Base-by-base conservation (phyloP, 441 rosid genomes). In the Erodium chrysanthum region DNA sequence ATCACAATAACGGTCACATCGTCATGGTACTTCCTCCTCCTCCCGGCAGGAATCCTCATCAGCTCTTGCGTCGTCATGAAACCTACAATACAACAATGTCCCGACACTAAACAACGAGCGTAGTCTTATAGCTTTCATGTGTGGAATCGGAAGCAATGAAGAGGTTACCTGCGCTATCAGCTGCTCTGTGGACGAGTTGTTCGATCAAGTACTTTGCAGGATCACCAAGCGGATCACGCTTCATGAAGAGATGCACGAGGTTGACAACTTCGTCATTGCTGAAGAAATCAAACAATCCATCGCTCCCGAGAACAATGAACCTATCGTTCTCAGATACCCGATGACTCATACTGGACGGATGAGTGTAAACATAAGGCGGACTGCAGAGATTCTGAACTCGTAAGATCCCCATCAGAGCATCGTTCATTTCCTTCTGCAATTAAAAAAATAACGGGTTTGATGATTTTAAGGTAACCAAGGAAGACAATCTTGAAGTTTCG, bases 11-110 rank as follows among this genome's bases (percentile, higher is more conserved):
- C 89, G 52, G 98, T 91, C 35, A 93, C 91, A 76, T 93, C 98
- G 50, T 93, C 98, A 35, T 91, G 98, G 76, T 93, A 93, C 75
- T 92, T 91, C 81, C 97, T 79, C 76, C 89, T 86, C 88, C 95
- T 77, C 48, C 98, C 98, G 18, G 91, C 90, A 12, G 97, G 98
- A 69, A 93, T 76, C 70, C 77, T 91, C 93, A 84, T 80, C 84
- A 93, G 65, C 70, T 91, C 95, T 73, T 93, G 62, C 4, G 27
- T 97, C 82, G 79, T 72, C 29, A 85, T 89, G 77, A 90, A 90
- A 18, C 97, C 98, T 90, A 77, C 65, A 68, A 23, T 0, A 56
- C 27, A 56, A 23, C 62, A 21, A 56, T 11, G 11, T 56, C 2
- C 7, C 21, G 12, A 8, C 5, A 9, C 5, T 10, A 23, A 56